These are phyloP conservation scores for Xylaria digitata DNA, from an alignment of 2,329 filamentous ascomycete species.

Conservation along the genomic window DNA sequence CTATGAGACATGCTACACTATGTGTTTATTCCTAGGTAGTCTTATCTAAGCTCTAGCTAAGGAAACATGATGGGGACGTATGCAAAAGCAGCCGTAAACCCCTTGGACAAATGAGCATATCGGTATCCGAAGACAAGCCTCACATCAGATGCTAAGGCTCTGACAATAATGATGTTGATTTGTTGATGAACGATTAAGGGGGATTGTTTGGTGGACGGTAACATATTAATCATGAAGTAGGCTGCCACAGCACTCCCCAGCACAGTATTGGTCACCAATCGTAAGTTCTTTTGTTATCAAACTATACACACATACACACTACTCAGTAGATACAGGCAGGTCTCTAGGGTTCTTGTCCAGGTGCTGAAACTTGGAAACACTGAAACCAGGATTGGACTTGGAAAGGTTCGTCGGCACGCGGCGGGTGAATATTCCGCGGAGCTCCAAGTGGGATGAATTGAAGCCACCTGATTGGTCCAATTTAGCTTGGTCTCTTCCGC, in stretches of 20 bases:
- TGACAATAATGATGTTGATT: conserved; percentile 7
- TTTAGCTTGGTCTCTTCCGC: neutral
- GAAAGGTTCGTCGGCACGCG: conserved; percentile 22
- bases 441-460: neutral
- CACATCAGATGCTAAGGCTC: conserved; percentile 8
- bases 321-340: too few relatives aligned
- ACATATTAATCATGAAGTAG: neutral
- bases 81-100: neutral
- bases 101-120: neutral
- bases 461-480: conserved; percentile 20
- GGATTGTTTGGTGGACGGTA: too few relatives aligned
- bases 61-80: neutral
- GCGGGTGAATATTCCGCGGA: conserved; percentile 32
- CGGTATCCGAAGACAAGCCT: neutral
- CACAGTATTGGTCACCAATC: too few relatives aligned
- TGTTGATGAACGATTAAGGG: too few relatives aligned
- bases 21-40: neutral
- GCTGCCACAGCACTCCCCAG: neutral
- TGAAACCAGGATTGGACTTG: too few relatives aligned
- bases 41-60: neutral
- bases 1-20: neutral
- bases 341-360: too few relatives aligned
- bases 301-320: too few relatives aligned
- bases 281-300: too few relatives aligned
- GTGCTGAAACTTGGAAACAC: too few relatives aligned